Base-by-base conservation (phyloP, 306 rosid species). In the Cicer pinnatifidum region DNA sequence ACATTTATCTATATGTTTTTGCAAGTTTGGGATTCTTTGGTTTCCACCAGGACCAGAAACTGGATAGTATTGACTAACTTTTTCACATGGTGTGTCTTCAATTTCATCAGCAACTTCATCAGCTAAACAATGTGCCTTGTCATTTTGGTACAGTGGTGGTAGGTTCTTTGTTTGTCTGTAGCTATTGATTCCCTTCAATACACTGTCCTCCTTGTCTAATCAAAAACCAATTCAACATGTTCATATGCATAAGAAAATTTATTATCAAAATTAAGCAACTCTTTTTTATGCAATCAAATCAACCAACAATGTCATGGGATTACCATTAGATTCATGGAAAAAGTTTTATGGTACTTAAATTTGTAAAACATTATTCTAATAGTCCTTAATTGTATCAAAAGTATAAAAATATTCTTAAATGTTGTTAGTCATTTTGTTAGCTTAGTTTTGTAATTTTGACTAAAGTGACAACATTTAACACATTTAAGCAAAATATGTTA, bases 131-230 rank as follows among this genome's bases (percentile, higher is more conserved):
- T 62, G 52, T 15, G 99, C 96, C 15, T 86, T 91, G 2, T 35
- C 81, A 61, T 82, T 79, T 78, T 71, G 63, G 37, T 12, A 35
- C 6, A 94, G 76, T 8, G 78, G 75, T 9, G 86, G 58, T 3
- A 89, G 76, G 9, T 68, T 87, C 40, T 13, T 53, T 0, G 91
- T 77, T 12, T 82, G 81, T 61, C 97, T 72, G 72, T 59, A 87
- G 76, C 93, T 89, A 73, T 91, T 91, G 37, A 94, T 45, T 71
- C 97, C 98, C 85, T 87, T 89, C 1, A 85, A 83, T 12, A 91
- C 88, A 75, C 83, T 86, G 37, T 79, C 86, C 70, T 87, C 86
- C 72, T 91, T 89, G 23, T 85, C 82, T 54, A 69, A 86, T 82
- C 47, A 77, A 56, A 56, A 59, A 20, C 20, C 54, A 84, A 33